A percentile compares a stretch with the other conserved stretches of the same genome.
Evolutionary conservation across 805 yeast species (phyloP).

Genomic region (Starmerella bacillaris): DNA sequence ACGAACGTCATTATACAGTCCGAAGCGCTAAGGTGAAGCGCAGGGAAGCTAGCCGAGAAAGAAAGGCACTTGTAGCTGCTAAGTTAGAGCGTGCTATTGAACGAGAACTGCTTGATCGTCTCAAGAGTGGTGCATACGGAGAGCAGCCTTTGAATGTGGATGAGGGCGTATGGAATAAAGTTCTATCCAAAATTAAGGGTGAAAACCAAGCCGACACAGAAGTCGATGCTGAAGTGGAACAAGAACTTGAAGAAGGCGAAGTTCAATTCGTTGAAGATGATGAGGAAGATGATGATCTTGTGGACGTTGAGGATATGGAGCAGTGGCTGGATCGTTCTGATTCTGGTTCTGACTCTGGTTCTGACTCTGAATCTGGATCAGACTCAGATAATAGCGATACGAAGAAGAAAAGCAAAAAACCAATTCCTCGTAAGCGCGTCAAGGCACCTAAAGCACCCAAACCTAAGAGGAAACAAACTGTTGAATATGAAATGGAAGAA

Average conservation of each 20-base stretch:
- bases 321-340: constrained; percentile 74
- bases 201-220: constrained; percentile 42
- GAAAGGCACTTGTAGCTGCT: constrained; percentile 94
- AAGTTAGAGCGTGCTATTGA: constrained; percentile 92
- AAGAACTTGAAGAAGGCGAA: constrained; percentile 37
- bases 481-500: constrained; percentile 64
- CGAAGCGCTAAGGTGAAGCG: constrained; percentile 85
- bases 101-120: constrained; percentile 80
- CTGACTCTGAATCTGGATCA: constrained; percentile 18
- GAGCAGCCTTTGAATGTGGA: constrained; percentile 95
- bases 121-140: constrained; percentile 96
- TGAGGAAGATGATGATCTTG: constrained; percentile 47
- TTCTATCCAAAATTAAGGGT: constrained; percentile 57
- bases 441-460: constrained; percentile 6
- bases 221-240: constrained; percentile 31
- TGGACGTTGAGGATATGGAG: constrained; percentile 83
- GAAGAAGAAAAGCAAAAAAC: constrained; percentile 25
- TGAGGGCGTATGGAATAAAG: constrained; percentile 87
- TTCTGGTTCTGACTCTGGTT: constrained; percentile 24
- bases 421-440: constrained; percentile 17
- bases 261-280: constrained; percentile 81
- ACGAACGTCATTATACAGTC: constrained; percentile 81
- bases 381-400: constrained; percentile 16
- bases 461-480: constrained; percentile 39
- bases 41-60: constrained; percentile 84